Evolutionary conservation across 1,139 yeast genomes (phyloP), one percentile per base, ranked within the genome.

Genomic region (Scheffersomyces insectosa): DNA sequence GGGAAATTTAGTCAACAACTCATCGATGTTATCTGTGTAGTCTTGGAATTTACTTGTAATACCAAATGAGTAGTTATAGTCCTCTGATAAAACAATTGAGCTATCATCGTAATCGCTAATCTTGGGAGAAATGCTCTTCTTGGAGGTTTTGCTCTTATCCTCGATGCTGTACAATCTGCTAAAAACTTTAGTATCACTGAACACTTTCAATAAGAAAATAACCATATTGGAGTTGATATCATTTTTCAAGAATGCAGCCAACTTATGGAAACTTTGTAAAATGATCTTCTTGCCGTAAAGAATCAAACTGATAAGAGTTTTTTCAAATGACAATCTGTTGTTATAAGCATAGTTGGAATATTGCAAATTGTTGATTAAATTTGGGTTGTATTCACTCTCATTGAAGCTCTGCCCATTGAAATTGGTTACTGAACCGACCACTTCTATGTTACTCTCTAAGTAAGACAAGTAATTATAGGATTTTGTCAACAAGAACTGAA

Each of bases 171-270:
- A 42, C 5, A 52, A 38, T 39, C 69, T 49, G 6, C 67, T 59
- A 46, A 72, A 74, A 1, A 64, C 48, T 39, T 66, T 69, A 1
- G 70, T 49, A 45, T 73, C 79, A 45, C 74, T 64, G 46, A 75
- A 72, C 1, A 72, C 58, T 43, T 63, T 71, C 37, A 72, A 59
- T 38, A 74, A 57, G 41, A 66, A 70, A 4, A 72, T 63, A 28
- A 72, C 66, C 68, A 72, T 65, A 42, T 69, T 69, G 3, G 77
- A 70, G 49, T 70, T 72, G 39, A 72, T 60, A 42, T 72, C 78
- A 48, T 60, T 63, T 46, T 68, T 69, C 40, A 65, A 51, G 33
- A 63, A 51, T 1, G 58, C 51, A 0, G 68, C 66, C 28, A 72
- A 55, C 39, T 63, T 67, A 12, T 60, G 49, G 35, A 66, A 70